Evolutionary conservation across 106 monocot species (phyloP), one percentile per base, ranked within the genome.

Genomic region (Dactylorhiza incarnata): DNA sequence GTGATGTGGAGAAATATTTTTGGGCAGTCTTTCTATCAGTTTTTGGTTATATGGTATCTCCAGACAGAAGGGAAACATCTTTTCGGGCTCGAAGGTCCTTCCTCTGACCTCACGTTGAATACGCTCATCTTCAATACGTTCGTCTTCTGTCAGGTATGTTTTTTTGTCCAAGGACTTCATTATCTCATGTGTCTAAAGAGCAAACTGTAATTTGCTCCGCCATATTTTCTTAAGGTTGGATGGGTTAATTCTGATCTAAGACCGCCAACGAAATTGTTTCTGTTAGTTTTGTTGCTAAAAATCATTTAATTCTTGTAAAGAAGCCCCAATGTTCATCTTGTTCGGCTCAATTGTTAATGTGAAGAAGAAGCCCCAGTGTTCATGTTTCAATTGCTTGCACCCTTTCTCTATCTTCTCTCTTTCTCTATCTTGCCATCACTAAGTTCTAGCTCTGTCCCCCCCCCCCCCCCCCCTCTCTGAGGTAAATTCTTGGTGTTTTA

Each of bases 41-140:
- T 95, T 76, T 37, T 89, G 2, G 81, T 95, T 45, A 86, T 95
- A 68, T 95, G 95, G 95, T 89, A 87, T 81, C 91, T 95, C n/a
- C 91, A 95, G 73, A 85, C 82, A 9, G 80, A 80, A 72, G 95
- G 95, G 29, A 87, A 87, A 77, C 52, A 54, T n/a, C 47, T 96
- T 8, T 93, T 96, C 5, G 37, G 75, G 61, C 87, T 96, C 5
- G 76, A 83, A 56, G 90, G 89, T 5, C 73, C 82, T 45, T 74
- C 76, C 17, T 88, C 90, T 81, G 91, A 91, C 77, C 53, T 88
- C 37, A 80, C 81, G 24, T 76, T 96, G 66, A 93, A 96, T 71
- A 96, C 95, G 43, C 86, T 93, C 68, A 93, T 93, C 65, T 96
- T 96, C 91, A 96, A 96, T 61, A 79, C 90, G 9, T 96, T 96